Base-by-base conservation (phyloP, 306 rosid species). In the Corylus avellana region DNA sequence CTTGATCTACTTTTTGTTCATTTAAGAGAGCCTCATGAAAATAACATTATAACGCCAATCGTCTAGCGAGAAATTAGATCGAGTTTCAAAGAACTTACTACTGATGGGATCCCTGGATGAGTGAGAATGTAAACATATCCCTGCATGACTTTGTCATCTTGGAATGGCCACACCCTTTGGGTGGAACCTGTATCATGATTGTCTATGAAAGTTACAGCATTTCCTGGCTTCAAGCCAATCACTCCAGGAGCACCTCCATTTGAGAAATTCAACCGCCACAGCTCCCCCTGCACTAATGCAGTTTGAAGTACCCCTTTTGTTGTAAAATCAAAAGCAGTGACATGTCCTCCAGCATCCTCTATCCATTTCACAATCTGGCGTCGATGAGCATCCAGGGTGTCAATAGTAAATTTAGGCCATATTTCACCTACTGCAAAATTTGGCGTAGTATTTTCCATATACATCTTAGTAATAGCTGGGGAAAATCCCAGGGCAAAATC, bases 261-360 rank as follows among this genome's bases (percentile, higher is more conserved):
- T 2, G 86, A 67, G 59, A 72, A 84, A 64, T 81, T 81, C 78
- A 81, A 22, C 76, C 88, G 53, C 85, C 69, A 53, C 35, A 85
- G 67, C 55, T 81, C 88, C 7, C 83, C 81, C n/a, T 74, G 59
- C 8, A 75, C 78, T 18, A 54, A 54, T 37, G 85, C 83, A 63
- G 78, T 67, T 54, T 85, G 83, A 29, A 85, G 85, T 50, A 85
- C 70, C 68, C 86, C 85, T 56, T 84, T 79, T 0, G 88, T 84
- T 9, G 90, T 84, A 75, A 84, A 87, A 76, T 87, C 88, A 77
- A 84, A 87, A 6, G 88, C 85, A 3, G 63, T 79, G 17, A 84
- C 86, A 0, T 53, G 5, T 29, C 86, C 85, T 20, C 88, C 90
- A 3, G 85, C 83, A 51, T 63, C 78, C 16, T 57, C 73, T 3